Conservation (phyloP, 805 yeast genomes). For the Naumovozyma dairenensis region DNA sequence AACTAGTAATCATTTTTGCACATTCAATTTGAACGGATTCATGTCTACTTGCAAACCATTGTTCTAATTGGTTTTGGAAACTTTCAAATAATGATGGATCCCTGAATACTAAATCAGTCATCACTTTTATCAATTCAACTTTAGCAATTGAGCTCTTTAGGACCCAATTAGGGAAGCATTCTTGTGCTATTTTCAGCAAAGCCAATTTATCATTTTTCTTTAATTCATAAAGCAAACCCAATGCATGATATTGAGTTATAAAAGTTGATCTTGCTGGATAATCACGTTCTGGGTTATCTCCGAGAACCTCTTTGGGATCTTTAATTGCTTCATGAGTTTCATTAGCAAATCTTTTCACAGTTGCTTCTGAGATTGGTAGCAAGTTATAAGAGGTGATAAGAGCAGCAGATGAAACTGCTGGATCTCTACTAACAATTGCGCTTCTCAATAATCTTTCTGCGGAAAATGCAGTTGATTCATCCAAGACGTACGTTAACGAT, state of each 20-base stretch:
- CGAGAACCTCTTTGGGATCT: conserved; percentile 32
- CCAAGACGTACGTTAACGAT: conserved; percentile 81
- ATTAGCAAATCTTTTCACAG: conserved; percentile 86
- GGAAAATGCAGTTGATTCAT: conserved; percentile 81
- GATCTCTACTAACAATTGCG: conserved; percentile 85
- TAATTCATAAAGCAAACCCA: conserved; percentile 80
- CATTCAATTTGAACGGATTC: conserved; percentile 92
- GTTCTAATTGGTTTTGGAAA: conserved; percentile 46
- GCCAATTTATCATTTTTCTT: conserved; percentile 93
- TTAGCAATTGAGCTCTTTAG: conserved; percentile 76
- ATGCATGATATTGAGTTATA: conserved; percentile 91
- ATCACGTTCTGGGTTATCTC: conserved; percentile 26
- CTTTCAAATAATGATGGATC: conserved; percentile 49
- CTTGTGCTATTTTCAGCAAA: conserved; percentile 77
- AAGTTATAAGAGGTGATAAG: conserved; percentile 83
- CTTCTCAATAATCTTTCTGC: conserved; percentile 88
- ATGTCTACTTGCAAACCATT: conserved; percentile 67
- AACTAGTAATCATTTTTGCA: conserved; percentile 43
- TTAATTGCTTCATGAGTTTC: conserved; percentile 88
- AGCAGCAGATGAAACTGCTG: conserved; percentile 87
- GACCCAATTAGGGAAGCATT: conserved; percentile 49
- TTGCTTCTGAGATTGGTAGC: conserved; percentile 80
- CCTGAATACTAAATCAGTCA: conserved; percentile 60
- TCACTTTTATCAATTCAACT: conserved; percentile 75
- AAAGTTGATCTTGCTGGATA: conserved; percentile 66